These are phyloP conservation scores for Cyclotella choctawhatcheeana DNA, from an alignment of 108 stramenopile species.

Conservation along the genomic window DNA sequence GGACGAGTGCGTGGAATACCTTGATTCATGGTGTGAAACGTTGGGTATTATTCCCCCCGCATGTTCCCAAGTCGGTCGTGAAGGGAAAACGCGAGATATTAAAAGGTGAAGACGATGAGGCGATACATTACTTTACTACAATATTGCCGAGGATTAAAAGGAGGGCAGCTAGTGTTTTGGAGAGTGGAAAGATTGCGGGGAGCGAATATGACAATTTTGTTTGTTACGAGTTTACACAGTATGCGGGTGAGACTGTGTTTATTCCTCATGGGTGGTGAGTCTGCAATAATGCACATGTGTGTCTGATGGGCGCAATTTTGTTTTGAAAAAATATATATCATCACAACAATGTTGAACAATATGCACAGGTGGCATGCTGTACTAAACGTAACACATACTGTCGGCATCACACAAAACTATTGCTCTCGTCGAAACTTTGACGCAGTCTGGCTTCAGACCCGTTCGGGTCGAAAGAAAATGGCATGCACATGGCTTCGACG, in stretches of 20 bases:
- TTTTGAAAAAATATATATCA: neutral
- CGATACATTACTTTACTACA: slow-evolving; percentile 95
- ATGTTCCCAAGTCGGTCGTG: slow-evolving; percentile 81
- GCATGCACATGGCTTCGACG: slow-evolving; percentile 88
- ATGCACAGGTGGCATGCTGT: slow-evolving; percentile 92
- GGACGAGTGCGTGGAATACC: slow-evolving; percentile 98
- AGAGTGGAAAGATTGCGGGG: slow-evolving; percentile 6
- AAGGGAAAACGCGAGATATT: slow-evolving; percentile 82
- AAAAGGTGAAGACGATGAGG: slow-evolving; percentile 96
- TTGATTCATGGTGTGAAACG: slow-evolving; percentile 91
- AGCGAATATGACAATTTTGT: slow-evolving; percentile 70
- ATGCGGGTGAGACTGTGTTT: slow-evolving; percentile 96
- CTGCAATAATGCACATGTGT: neutral
- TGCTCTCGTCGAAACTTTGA: slow-evolving; percentile 94
- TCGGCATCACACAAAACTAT: slow-evolving; percentile 98
- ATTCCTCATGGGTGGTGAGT: slow-evolving; percentile 93
- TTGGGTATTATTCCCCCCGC: slow-evolving; percentile 98
- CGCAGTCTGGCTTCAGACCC: slow-evolving; percentile 89
- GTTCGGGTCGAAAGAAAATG: slow-evolving; percentile 95
- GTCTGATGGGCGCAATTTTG: neutral
- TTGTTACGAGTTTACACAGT: slow-evolving; percentile 96
- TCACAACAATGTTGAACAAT: neutral
- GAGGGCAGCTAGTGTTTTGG: slow-evolving; percentile 45
- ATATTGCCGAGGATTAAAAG: slow-evolving; percentile 92
- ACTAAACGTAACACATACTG: slow-evolving; percentile 93